phyloP scores from a whole-genome alignment of 2,329 filamentous ascomycete species.

The Diatrype stigma region DNA sequence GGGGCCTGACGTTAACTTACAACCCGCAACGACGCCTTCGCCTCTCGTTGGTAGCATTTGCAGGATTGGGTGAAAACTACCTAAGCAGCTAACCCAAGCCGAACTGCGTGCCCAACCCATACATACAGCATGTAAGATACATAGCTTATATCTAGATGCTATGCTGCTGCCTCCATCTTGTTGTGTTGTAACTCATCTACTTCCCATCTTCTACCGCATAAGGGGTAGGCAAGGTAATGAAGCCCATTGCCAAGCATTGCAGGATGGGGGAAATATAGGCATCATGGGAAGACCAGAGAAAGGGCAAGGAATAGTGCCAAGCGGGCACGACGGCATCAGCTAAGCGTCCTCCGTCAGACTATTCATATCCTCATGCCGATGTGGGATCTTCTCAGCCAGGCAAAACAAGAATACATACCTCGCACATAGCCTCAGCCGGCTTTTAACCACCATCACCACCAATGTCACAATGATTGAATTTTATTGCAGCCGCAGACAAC shows the following conservation, averaged over 20 bases:
- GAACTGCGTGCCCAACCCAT: no score
- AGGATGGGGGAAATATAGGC: neutral
- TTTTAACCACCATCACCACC: neutral
- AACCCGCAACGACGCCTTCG: neutral
- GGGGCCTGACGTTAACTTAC: no score
- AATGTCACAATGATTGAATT: neutral
- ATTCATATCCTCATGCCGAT: neutral
- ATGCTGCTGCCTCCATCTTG: no score
- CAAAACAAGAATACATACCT: neutral
- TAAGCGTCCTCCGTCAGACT: neutral
- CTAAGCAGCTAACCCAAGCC: no score
- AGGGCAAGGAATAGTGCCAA: neutral
- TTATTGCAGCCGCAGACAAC: conserved; percentile 1
- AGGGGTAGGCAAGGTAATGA: no score
- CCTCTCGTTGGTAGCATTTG: neutral
- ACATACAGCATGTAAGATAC: no score
- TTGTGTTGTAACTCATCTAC: no score
- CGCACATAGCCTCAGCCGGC: neutral
- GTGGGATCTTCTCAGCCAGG: neutral
- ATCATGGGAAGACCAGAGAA: neutral
- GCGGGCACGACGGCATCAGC: neutral
- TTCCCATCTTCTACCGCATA: no score
- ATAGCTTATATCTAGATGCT: no score
- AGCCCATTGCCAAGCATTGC: neutral
- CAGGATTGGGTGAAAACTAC: neutral